A percentile compares a stretch with the other conserved stretches of the same genome.
Evolutionary conservation across 2,329 filamentous ascomycete species (phyloP).

Genomic region (Orbilia javanica): DNA sequence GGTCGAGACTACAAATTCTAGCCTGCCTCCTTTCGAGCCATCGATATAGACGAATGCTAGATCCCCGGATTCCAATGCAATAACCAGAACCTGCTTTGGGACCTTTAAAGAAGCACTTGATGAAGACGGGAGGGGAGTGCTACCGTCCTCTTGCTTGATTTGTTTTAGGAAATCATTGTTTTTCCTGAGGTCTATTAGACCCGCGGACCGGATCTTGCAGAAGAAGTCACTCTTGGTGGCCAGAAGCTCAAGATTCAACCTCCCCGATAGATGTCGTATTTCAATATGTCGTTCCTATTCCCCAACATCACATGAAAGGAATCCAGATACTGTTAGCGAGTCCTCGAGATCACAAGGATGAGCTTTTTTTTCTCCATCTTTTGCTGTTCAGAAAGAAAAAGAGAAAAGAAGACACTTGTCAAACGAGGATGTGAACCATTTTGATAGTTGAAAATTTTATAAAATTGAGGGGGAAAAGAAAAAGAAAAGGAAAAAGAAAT

Average conservation of each 20-base stretch:
- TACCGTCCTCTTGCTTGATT: slow-evolving; percentile 65
- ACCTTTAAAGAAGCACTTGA: slow-evolving; percentile 63
- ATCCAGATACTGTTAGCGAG: slow-evolving; percentile 32
- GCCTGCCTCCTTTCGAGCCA: slow-evolving; percentile 66
- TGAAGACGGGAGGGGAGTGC: slow-evolving; percentile 63
- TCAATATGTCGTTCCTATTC: slow-evolving; percentile 80
- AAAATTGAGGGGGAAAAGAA: background rate
- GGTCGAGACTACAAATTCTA: slow-evolving; percentile 74
- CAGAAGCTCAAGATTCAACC: slow-evolving; percentile 80
- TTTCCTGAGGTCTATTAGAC: slow-evolving; percentile 74
- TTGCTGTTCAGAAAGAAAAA: slow-evolving; percentile 10
- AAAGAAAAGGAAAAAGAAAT: slow-evolving; percentile 12
- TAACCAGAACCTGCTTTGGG: slow-evolving; percentile 83
- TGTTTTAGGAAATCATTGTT: slow-evolving; percentile 23
- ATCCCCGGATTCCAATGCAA: slow-evolving; percentile 80
- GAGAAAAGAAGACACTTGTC: slow-evolving; percentile 39
- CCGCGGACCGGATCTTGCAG: slow-evolving; percentile 81
- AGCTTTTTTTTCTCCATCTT: background rate
- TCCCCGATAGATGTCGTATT: slow-evolving; percentile 78
- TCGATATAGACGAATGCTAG: slow-evolving; percentile 81
- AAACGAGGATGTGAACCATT: slow-evolving; percentile 13
- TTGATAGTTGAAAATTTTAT: background rate
- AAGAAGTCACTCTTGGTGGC: slow-evolving; percentile 83
- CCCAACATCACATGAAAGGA: background rate
- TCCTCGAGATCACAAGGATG: slow-evolving; percentile 13